Conservation (phyloP, 2,329 filamentous ascomycete genomes). For the Graphilbum fragrans region DNA sequence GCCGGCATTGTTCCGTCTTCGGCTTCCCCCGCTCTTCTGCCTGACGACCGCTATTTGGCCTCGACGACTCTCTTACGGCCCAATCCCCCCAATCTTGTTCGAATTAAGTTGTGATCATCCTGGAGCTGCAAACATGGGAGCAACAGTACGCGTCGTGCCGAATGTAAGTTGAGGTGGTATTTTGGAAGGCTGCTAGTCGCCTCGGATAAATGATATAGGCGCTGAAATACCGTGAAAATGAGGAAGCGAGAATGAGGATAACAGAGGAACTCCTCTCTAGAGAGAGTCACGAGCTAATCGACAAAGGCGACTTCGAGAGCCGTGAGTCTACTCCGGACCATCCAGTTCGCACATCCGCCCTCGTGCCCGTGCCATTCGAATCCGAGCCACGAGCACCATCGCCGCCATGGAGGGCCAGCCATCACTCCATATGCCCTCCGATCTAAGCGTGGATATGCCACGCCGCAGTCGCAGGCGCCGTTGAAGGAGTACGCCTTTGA, state of each 20-base stretch:
- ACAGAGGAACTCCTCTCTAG: too few species aligned
- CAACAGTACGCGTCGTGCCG: slow-evolving; percentile 19
- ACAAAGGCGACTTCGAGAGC: slow-evolving; percentile 49
- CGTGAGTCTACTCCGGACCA: slow-evolving; percentile 66
- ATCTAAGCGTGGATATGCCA: slow-evolving; percentile 48
- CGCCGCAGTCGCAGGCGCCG: slow-evolving; percentile 56
- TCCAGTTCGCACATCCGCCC: slow-evolving; percentile 81
- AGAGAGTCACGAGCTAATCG: background rate
- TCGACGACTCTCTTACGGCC: too few species aligned
- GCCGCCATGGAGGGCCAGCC: slow-evolving; percentile 35
- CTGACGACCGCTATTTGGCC: too few species aligned
- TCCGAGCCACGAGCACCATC: slow-evolving; percentile 62
- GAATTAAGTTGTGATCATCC: too few species aligned
- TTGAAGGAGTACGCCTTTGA: slow-evolving; percentile 98
- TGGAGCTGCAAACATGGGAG: slow-evolving; percentile 3
- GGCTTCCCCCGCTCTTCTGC: too few species aligned
- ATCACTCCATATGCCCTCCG: slow-evolving; percentile 36
- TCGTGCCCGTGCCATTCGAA: slow-evolving; percentile 90
- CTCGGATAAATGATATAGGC: background rate
- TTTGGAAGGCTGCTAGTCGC: background rate
- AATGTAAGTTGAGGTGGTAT: slow-evolving; percentile 21
- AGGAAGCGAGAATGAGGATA: too few species aligned
- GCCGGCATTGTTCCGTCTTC: too few species aligned
- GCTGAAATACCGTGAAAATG: background rate
- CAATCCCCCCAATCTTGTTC: too few species aligned